phyloP scores from a whole-genome alignment of 2,329 filamentous ascomycete genomes.

The Aspergillus novoparasiticus region DNA sequence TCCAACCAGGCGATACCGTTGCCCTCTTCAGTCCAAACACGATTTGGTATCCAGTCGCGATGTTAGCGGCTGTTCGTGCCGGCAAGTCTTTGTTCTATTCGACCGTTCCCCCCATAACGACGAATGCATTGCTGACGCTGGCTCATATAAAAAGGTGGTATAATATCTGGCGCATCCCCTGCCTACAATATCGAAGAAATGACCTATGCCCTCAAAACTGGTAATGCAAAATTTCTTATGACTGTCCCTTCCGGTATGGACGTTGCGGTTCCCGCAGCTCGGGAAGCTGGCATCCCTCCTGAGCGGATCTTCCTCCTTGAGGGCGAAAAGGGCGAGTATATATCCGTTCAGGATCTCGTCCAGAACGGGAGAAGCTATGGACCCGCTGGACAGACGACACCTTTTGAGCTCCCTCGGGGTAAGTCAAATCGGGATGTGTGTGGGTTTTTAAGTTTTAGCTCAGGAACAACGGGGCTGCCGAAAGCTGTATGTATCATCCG shows the following conservation, averaged over 20 bases:
- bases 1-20: neutral
- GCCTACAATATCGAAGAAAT: neutral
- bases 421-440: neutral
- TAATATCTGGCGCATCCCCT: neutral
- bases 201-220: neutral
- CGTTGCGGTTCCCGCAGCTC: neutral
- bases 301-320: neutral
- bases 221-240: neutral
- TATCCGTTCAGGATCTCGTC: neutral
- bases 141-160: neutral
- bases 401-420: neutral
- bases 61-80: neutral
- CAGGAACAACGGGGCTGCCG: constrained; percentile 62
- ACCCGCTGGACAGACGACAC: neutral
- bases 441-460: neutral
- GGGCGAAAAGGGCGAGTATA: neutral
- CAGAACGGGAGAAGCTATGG: neutral
- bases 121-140: neutral
- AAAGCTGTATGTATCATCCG: constrained; percentile 50
- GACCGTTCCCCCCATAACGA: no score
- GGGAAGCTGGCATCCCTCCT: neutral
- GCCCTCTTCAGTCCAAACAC: neutral
- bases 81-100: neutral
- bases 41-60: neutral
- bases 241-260: neutral